Conservation (phyloP, 495 filamentous ascomycete genomes). For the Daldinia childiae region DNA sequence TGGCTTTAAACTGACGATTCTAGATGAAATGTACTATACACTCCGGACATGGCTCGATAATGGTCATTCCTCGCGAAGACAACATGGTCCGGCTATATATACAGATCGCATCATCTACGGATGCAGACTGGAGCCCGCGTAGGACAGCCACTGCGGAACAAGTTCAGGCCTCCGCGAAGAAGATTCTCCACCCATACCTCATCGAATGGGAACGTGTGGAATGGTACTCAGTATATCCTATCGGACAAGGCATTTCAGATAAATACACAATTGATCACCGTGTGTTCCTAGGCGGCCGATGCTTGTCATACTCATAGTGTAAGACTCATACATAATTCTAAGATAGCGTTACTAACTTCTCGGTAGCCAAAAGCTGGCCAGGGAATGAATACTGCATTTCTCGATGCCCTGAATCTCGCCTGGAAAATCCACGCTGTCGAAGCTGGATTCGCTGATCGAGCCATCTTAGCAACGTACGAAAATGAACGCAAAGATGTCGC, state of each 20-base stretch:
- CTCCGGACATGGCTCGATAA: conserved; percentile 73
- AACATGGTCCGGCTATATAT: conserved; percentile 81
- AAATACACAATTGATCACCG: conserved; percentile 72
- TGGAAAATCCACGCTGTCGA: conserved; percentile 85
- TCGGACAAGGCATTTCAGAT: conserved; percentile 77
- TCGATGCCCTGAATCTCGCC: conserved; percentile 82
- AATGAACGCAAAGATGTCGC: conserved; percentile 75
- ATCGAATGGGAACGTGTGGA: conserved; percentile 76
- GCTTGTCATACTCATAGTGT: conserved; percentile 84
- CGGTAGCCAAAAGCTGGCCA: conserved; percentile 78
- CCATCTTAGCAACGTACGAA: conserved; percentile 75
- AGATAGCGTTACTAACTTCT: conserved; percentile 5
- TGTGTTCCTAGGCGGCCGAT: conserved; percentile 80
- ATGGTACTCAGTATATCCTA: conserved; percentile 75
- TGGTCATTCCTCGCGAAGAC: conserved; percentile 79
- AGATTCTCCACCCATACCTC: conserved; percentile 71
- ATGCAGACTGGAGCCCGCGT: conserved; percentile 68
- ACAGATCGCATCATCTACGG: conserved; percentile 73
- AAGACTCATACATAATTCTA: conserved; percentile 33
- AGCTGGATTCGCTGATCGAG: conserved; percentile 65
- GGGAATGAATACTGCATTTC: conserved; percentile 86
- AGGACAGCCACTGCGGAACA: conserved; percentile 71
- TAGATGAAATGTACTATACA: conserved; percentile 92
- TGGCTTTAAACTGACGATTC: conserved; percentile 31
- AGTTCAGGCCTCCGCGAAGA: conserved; percentile 71